Conservation (phyloP, 495 filamentous ascomycete species). For the Lepidopterella palustris region DNA sequence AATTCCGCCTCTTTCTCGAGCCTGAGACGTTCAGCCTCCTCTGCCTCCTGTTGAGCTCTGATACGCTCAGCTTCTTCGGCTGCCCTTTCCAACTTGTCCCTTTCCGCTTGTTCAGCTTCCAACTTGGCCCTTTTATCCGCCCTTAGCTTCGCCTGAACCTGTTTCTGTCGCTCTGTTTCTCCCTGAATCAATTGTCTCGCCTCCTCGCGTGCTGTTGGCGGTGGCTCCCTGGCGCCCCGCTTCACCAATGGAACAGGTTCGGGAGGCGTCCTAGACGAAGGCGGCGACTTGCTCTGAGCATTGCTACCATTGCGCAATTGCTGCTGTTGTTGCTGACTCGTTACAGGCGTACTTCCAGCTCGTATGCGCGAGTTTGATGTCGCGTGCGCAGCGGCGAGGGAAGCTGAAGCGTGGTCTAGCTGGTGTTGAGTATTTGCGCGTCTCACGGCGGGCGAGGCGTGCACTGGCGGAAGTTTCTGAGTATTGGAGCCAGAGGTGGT, state of each 20-base stretch:
- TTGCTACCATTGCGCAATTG: not conserved
- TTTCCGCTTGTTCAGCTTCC: constrained; percentile 5
- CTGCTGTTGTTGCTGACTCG: not conserved
- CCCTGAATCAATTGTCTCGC: constrained; percentile 26
- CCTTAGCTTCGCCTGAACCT: constrained; percentile 20
- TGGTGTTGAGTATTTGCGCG: not conserved
- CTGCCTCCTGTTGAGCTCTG: constrained; percentile 15
- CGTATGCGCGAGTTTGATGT: not conserved
- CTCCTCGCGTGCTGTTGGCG: constrained; percentile 18
- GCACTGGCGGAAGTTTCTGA: constrained; percentile 9
- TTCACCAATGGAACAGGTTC: constrained; percentile 3
- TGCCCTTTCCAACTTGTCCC: not conserved
- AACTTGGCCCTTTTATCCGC: constrained; percentile 23
- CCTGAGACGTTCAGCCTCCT: constrained; percentile 12
- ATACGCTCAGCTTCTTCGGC: constrained; percentile 23
- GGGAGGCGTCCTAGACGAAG: not conserved
- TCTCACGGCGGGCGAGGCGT: constrained; percentile 6
- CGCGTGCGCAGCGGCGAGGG: not conserved
- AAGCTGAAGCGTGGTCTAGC: not conserved
- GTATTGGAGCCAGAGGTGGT: constrained; percentile 10
- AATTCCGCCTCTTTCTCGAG: constrained; percentile 20
- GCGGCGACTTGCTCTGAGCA: not conserved
- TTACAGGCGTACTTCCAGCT: not conserved
- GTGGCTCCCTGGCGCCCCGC: constrained; percentile 7
- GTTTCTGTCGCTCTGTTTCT: constrained; percentile 26